A percentile compares a stretch with the other conserved stretches of the same genome.
These are phyloP conservation scores for Leccinum solheimii DNA, from an alignment of 1,284 basidiomycete species.

Conservation along the genomic window DNA sequence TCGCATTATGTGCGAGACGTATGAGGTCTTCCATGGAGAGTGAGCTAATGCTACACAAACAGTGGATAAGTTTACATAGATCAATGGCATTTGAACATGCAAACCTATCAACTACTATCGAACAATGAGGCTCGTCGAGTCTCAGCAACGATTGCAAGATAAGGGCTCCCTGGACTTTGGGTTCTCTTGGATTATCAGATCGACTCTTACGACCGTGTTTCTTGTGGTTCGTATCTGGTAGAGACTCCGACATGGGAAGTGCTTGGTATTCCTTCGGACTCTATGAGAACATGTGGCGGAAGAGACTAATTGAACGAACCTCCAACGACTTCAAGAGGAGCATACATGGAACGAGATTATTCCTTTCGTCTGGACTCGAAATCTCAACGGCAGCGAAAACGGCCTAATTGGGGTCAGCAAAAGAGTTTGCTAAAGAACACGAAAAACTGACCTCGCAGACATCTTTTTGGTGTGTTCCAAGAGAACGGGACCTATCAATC, in stretches of 20 bases:
- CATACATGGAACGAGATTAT: slow-evolving; percentile 61
- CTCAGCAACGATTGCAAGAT: slow-evolving; percentile 80
- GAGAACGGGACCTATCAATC: slow-evolving; percentile 60
- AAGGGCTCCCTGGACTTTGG: slow-evolving; percentile 83
- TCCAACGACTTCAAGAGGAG: slow-evolving; percentile 61
- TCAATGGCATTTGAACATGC: slow-evolving; percentile 13
- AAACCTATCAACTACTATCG: slow-evolving; percentile 68
- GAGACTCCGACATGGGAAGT: slow-evolving; percentile 9
- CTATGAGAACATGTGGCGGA: slow-evolving; percentile 8
- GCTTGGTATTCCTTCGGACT: slow-evolving; percentile 40
- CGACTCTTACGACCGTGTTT: slow-evolving; percentile 25
- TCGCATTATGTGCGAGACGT: slow-evolving; percentile 67
- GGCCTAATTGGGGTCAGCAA: slow-evolving; percentile 43
- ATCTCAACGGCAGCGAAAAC: slow-evolving; percentile 63
- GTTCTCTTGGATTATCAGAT: slow-evolving; percentile 46
- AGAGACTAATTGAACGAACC: slow-evolving; percentile 35
- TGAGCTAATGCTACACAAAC: slow-evolving; percentile 53
- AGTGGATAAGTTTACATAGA: slow-evolving; percentile 12
- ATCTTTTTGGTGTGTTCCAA: slow-evolving; percentile 45
- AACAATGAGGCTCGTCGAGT: slow-evolving; percentile 64
- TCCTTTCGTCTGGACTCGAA: slow-evolving; percentile 43
- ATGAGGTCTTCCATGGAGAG: slow-evolving; percentile 63
- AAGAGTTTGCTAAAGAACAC: no score
- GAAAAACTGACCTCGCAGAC: slow-evolving; percentile 48
- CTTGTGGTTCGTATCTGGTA: slow-evolving; percentile 9